Evolutionary conservation across 164 flowering plant genomes (phyloP).

Genomic region (Warburgia ugandensis): DNA sequence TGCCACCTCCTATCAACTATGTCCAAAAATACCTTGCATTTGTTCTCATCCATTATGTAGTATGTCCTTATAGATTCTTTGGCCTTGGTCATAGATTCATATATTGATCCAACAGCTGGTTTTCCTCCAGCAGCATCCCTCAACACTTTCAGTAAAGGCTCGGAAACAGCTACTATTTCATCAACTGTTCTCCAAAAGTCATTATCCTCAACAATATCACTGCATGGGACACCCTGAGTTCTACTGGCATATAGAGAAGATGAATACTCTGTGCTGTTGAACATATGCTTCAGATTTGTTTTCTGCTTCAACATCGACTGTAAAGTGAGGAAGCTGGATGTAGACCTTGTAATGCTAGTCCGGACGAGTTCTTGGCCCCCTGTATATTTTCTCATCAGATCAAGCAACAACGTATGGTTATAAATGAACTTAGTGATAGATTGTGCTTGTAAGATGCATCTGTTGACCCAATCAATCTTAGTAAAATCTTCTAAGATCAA

Average conservation of each 20-base stretch:
- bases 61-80: conserved; percentile 90
- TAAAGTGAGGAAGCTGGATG: conserved; percentile 69
- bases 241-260: conserved; percentile 43
- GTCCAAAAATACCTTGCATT: conserved; percentile 77
- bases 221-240: conserved; percentile 51
- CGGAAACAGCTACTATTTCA: conserved; percentile 83
- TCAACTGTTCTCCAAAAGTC: conserved; percentile 87
- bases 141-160: conserved; percentile 72
- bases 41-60: conserved; percentile 86
- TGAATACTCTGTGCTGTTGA: conserved; percentile 64
- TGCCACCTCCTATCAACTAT: conserved; percentile 83
- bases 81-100: conserved; percentile 79
- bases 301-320: conserved; percentile 66
- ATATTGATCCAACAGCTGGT: conserved; percentile 73
- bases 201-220: conserved; percentile 54
- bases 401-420: conserved; percentile 59
- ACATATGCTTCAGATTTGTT: conserved; percentile 63
- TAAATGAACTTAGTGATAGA: conserved; percentile 69
- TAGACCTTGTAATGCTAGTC: conserved; percentile 63
- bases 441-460: conserved; percentile 78
- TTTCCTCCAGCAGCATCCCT: conserved; percentile 84
- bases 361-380: conserved; percentile 71
- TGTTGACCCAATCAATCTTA: conserved; percentile 80
- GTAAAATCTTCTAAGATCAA: conserved; percentile 78
- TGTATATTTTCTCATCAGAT: conserved; percentile 69